Conservation (phyloP, 352 stramenopile species). For the Phytophthora agathidicida region DNA sequence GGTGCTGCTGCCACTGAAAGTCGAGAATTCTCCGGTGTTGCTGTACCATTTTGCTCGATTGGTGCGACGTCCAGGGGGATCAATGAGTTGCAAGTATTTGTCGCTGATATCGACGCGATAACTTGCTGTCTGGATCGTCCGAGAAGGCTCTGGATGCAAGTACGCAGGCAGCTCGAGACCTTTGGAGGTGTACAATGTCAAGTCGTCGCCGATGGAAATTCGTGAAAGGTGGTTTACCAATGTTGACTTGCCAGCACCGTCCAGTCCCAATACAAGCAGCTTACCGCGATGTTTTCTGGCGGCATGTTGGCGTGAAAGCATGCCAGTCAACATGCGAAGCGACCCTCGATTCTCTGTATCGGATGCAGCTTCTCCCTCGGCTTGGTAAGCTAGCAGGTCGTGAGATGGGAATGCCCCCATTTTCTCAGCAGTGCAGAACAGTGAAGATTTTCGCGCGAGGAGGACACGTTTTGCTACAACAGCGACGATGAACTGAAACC, state of each 20-base stretch:
- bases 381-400: slow-evolving; percentile 26
- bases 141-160: slow-evolving; percentile 38
- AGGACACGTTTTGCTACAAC: too few relatives aligned
- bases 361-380: slow-evolving; percentile 7
- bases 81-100: slow-evolving; percentile 51
- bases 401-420: slow-evolving; percentile 58
- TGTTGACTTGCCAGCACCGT: slow-evolving; percentile 67
- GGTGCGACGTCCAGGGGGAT: slow-evolving; percentile 44
- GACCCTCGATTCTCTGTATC: slow-evolving; percentile 29
- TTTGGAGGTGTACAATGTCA: slow-evolving; percentile 8
- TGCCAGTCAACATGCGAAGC: slow-evolving; percentile 21
- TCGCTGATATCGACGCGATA: slow-evolving; percentile 50
- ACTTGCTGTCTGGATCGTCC: slow-evolving; percentile 21
- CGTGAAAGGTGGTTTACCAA: slow-evolving; percentile 51
- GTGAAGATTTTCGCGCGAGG: not conserved
- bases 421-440: not conserved
- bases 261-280: slow-evolving; percentile 56
- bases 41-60: slow-evolving; percentile 47
- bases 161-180: slow-evolving; percentile 21
- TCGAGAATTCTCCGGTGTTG: slow-evolving; percentile 5
- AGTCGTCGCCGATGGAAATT: slow-evolving; percentile 30
- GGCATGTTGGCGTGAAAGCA: slow-evolving; percentile 33
- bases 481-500: slow-evolving; percentile 9
- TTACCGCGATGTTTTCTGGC: slow-evolving; percentile 51
- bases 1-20: slow-evolving; percentile 16